Evolutionary conservation across 148 eudicot species (phyloP).

Genomic region (Rhododendron simsii): DNA sequence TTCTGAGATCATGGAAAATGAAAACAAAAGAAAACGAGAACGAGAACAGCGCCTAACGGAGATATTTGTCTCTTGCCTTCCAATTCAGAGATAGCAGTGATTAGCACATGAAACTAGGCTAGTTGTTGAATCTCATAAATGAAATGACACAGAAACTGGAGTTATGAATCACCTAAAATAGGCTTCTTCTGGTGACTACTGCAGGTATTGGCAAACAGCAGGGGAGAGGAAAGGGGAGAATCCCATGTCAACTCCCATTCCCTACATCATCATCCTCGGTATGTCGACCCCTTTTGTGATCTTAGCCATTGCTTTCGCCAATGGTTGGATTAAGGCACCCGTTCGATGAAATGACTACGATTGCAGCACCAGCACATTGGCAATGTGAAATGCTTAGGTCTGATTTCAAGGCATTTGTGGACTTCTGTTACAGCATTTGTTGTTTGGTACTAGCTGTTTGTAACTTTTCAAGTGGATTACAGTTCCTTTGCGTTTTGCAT

Average conservation of each 20-base stretch:
- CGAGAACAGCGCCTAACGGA: not conserved
- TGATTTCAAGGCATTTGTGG: not conserved
- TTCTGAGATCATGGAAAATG: not conserved
- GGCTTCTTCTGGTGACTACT: not conserved
- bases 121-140: not conserved
- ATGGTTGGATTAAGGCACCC: conserved; percentile 94
- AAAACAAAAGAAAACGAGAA: not conserved
- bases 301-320: conserved; percentile 84
- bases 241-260: conserved; percentile 91
- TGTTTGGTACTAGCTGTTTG: not conserved
- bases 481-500: not conserved
- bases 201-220: conserved; percentile 63
- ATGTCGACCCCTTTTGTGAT: conserved; percentile 96
- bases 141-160: not conserved
- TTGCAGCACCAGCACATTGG: conserved; percentile 3
- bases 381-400: not conserved
- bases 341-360: conserved; percentile 36
- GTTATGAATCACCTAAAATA: not conserved
- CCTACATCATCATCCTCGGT: conserved; percentile 84
- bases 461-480: not conserved
- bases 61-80: not conserved
- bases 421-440: not conserved
- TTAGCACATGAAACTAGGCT: not conserved
- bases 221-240: conserved; percentile 95
- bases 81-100: not conserved